Percentiles rank a stretch among this genome's conserved stretches.
Conservation (phyloP, 805 yeast genomes). For the Danielozyma ontarioensis region DNA sequence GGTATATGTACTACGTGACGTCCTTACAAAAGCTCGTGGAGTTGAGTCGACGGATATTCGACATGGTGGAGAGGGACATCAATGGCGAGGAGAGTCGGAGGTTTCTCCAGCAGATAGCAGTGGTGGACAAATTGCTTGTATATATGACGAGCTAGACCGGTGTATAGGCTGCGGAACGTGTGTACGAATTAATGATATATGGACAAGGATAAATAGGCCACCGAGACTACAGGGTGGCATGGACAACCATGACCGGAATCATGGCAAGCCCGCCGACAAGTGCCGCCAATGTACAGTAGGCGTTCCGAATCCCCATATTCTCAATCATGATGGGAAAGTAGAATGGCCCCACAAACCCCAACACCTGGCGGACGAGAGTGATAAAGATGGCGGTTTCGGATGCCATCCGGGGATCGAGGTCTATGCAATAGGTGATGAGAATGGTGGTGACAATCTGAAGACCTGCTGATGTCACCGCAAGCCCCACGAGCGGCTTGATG, state of each 20-base stretch:
- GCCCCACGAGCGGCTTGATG: slow-evolving; percentile 17
- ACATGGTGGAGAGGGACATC: slow-evolving; percentile 3
- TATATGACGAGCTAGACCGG: too few species aligned
- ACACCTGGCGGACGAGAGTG: slow-evolving; percentile 14
- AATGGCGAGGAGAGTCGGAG: slow-evolving; percentile 6
- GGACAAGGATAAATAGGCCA: too few species aligned
- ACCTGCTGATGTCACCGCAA: slow-evolving; percentile 16
- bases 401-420: slow-evolving; percentile 9
- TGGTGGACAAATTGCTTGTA: too few species aligned
- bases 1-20: slow-evolving; percentile 5
- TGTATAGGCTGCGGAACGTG: too few species aligned
- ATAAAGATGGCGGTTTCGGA: slow-evolving; percentile 17
- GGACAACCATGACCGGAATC: too few species aligned
- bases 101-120: too few species aligned
- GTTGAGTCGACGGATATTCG: slow-evolving; percentile 5
- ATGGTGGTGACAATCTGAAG: slow-evolving; percentile 18
- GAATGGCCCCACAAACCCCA: slow-evolving; percentile 23
- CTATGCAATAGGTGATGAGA: slow-evolving; percentile 16
- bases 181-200: too few species aligned
- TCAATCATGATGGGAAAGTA: slow-evolving; percentile 20
- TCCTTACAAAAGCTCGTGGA: slow-evolving; percentile 5
- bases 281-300: too few species aligned
- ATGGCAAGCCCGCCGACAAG: too few species aligned
- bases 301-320: slow-evolving; percentile 6
- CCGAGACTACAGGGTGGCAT: too few species aligned